A percentile compares a stretch with the other conserved stretches of the same genome.
phyloP scores from a whole-genome alignment of 164 flowering plant genomes.

The Piper longum region DNA sequence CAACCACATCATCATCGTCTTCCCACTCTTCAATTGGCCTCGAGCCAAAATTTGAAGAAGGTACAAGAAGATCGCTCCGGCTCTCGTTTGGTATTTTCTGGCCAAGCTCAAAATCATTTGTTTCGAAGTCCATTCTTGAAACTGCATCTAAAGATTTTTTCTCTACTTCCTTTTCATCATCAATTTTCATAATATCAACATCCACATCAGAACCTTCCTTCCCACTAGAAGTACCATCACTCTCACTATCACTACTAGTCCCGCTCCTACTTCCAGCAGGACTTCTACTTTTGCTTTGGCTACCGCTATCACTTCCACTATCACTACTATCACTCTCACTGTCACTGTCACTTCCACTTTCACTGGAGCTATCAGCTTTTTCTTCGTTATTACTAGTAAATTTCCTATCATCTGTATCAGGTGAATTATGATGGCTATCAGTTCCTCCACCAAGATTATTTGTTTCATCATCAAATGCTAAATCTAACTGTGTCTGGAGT shows the following conservation, averaged over 20 bases:
- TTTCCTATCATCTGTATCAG: slow-evolving; percentile 41
- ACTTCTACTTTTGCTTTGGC: slow-evolving; percentile 46
- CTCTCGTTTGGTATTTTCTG: slow-evolving; percentile 22
- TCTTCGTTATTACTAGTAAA: slow-evolving; percentile 41
- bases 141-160: slow-evolving; percentile 22
- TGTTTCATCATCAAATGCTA: slow-evolving; percentile 22
- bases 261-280: slow-evolving; percentile 57
- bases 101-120: slow-evolving; percentile 16
- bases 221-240: slow-evolving; percentile 78
- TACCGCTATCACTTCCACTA: slow-evolving; percentile 38
- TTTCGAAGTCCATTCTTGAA: slow-evolving; percentile 8
- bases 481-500: slow-evolving; percentile 20
- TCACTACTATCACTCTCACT: slow-evolving; percentile 62
- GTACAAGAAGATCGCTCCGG: slow-evolving; percentile 23
- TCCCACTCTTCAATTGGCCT: slow-evolving; percentile 3
- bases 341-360: slow-evolving; percentile 66
- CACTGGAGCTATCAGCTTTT: slow-evolving; percentile 53
- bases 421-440: slow-evolving; percentile 29
- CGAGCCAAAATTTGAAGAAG: background rate
- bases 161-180: slow-evolving; percentile 61
- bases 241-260: slow-evolving; percentile 84
- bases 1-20: background rate
- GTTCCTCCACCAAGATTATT: slow-evolving; percentile 19
- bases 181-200: slow-evolving; percentile 80
- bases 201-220: slow-evolving; percentile 91